Percentiles rank a stretch among this genome's conserved stretches.
Conservation (phyloP, 805 yeast species). For the Candida nitratophila region DNA sequence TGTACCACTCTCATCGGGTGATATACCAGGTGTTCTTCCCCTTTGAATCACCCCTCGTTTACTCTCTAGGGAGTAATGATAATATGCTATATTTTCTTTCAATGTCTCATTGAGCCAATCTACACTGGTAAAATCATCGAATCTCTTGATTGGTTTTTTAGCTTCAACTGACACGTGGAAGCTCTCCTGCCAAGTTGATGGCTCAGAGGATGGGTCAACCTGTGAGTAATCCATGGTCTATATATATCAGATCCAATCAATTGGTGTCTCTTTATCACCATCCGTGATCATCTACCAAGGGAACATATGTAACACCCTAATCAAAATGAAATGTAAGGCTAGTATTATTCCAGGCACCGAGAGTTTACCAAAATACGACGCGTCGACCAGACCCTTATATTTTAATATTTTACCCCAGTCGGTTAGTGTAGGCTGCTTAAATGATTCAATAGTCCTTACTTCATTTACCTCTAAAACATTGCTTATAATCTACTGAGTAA, state of each 20-base stretch:
- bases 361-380: too few relatives aligned
- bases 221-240: neutral
- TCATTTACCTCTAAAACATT: too few relatives aligned
- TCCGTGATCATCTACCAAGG: too few relatives aligned
- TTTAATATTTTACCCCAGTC: too few relatives aligned
- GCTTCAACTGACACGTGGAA: slow-evolving; percentile 10
- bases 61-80: slow-evolving; percentile 5
- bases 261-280: too few relatives aligned
- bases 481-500: too few relatives aligned
- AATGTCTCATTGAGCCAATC: slow-evolving; percentile 66
- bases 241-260: neutral
- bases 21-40: neutral
- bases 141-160: slow-evolving; percentile 32
- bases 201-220: neutral
- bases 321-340: too few relatives aligned
- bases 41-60: slow-evolving; percentile 2
- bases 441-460: too few relatives aligned
- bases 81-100: slow-evolving; percentile 31
- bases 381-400: too few relatives aligned
- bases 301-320: too few relatives aligned
- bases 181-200: slow-evolving; percentile 16
- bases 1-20: neutral
- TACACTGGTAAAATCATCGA: slow-evolving; percentile 56
- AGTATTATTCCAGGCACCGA: too few relatives aligned
- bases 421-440: too few relatives aligned